Conservation (phyloP, 2,329 filamentous ascomycete genomes). For the Coniochaeta hoffmannii region DNA sequence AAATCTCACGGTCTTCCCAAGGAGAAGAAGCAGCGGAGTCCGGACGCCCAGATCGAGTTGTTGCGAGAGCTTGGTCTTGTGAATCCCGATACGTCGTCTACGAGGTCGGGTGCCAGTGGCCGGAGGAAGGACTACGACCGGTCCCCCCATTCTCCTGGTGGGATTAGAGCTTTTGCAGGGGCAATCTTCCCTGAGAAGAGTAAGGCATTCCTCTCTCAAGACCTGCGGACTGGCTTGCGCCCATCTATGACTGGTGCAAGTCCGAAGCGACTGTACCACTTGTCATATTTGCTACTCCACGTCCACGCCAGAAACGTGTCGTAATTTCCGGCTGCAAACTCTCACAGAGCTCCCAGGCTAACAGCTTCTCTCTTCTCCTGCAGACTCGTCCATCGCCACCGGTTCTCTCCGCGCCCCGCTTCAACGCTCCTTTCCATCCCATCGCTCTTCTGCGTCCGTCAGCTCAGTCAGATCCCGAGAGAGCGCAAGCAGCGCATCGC, state of each 20-base stretch:
- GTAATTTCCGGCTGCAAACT: neutral
- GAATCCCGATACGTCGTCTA: constrained; percentile 13
- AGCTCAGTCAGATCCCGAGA: constrained; percentile 28
- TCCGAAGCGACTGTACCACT: neutral
- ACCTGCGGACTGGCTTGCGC: neutral
- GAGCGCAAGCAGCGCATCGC: constrained; percentile 26
- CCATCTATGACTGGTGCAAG: neutral
- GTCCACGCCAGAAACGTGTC: neutral
- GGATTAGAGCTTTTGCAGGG: constrained; percentile 15
- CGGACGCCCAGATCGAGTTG: constrained; percentile 26
- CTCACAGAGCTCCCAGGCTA: constrained; percentile 8
- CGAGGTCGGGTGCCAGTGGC: constrained; percentile 13
- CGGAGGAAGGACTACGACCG: constrained; percentile 20
- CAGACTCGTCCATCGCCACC: constrained; percentile 30
- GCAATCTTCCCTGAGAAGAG: constrained; percentile 25
- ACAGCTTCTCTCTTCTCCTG: constrained; percentile 11
- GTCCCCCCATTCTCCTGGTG: constrained; percentile 16
- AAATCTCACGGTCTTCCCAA: constrained; percentile 28
- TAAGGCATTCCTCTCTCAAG: constrained; percentile 13
- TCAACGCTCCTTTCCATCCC: constrained; percentile 15
- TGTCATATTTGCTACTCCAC: neutral
- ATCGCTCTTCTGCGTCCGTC: constrained; percentile 29
- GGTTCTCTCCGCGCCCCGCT: constrained; percentile 25
- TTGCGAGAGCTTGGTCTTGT: constrained; percentile 30
- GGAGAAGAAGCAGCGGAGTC: constrained; percentile 25